Base-by-base conservation (phyloP, 1,139 yeast genomes). In the Pichia sp. region DNA sequence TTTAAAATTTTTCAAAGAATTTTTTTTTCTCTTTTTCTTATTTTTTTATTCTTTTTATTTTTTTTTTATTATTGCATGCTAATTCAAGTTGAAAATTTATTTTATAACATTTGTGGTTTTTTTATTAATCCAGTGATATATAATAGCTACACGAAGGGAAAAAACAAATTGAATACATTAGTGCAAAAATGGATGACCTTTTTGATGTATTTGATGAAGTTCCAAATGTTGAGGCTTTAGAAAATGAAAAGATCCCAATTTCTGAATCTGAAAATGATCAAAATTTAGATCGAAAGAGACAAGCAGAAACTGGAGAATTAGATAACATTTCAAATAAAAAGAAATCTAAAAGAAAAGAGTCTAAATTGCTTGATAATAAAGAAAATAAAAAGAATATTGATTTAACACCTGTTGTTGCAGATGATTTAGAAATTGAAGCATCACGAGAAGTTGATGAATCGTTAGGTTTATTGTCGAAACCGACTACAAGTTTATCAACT, bases 381-480 rank as follows among this genome's bases (percentile, higher is more conserved):
- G 54, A 52, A 20, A 42, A 45, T 10, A 68, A 67, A 44, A 64
- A 65, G 42, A 64, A 60, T 45, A 63, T 66, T 25, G 62, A 60
- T 10, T 66, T 67, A 6, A 62, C 65, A 26, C 89, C 96, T 0
- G 82, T 87, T 31, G 95, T 89, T 25, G 86, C 94, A 0, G 97
- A 90, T 65, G 76, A 87, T 4, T 79, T 90, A 43, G 97, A 90
- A 60, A 86, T 87, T 48, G 97, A 89, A 63, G 94, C 97, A 0
- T 82, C 90, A 2, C 73, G 95, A 60, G 95, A 87, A 62, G 95
- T 87, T 27, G 80, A 79, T 11, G 89, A 85, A 1, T 82, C 95
- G 1, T 76, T 77, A 26, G 96, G 95, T 3, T 70, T 87, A 47
- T 60, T 76, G 60, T 69, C 69, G 62, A 51, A 51, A 1, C 35